Conservation (phyloP, 441 rosid species). For the Populus hybrid region DNA sequence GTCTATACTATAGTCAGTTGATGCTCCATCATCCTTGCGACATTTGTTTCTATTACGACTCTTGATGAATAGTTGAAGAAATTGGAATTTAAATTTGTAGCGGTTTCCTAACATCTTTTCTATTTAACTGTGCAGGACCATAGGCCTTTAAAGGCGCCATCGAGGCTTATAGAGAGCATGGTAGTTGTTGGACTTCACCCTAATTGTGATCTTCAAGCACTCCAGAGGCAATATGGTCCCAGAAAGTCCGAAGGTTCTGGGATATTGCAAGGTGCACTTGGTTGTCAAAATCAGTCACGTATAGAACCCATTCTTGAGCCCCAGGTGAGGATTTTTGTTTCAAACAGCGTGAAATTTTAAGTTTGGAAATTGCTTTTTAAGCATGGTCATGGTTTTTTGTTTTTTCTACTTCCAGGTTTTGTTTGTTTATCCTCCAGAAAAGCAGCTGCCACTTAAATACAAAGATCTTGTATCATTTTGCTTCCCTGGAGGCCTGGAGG, state of each 20-base stretch:
- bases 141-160: constrained; percentile 71
- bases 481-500: constrained; percentile 97
- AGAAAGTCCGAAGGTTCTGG: constrained; percentile 70
- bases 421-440: constrained; percentile 89
- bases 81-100: not conserved
- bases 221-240: constrained; percentile 58
- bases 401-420: constrained; percentile 53
- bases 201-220: constrained; percentile 78
- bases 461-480: constrained; percentile 94
- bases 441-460: constrained; percentile 70
- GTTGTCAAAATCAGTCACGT: constrained; percentile 61
- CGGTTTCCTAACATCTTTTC: constrained; percentile 22
- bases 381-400: constrained; percentile 20
- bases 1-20: not conserved
- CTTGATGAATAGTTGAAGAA: not conserved
- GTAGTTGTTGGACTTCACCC: constrained; percentile 96
- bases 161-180: constrained; percentile 89
- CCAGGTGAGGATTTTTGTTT: constrained; percentile 46
- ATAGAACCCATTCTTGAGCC: constrained; percentile 84
- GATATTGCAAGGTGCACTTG: constrained; percentile 51
- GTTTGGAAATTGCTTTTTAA: not conserved
- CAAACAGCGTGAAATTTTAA: not conserved
- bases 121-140: constrained; percentile 61
- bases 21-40: not conserved
- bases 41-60: not conserved